phyloP scores from a whole-genome alignment of 495 filamentous ascomycete genomes.

The Neurospora sp. region DNA sequence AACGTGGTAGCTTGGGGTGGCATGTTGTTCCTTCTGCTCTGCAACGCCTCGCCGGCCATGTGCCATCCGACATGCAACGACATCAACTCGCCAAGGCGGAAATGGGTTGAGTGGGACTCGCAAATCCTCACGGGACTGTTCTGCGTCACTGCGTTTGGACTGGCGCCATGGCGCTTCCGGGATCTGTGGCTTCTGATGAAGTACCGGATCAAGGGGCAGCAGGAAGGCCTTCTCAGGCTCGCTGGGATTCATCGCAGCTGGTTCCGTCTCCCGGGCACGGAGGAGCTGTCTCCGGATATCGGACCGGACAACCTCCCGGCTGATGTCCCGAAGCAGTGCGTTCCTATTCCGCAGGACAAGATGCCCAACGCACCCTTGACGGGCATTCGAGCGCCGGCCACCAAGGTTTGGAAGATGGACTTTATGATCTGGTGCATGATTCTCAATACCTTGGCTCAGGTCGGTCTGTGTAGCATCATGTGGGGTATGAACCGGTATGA shows the following conservation, averaged over 20 bases:
- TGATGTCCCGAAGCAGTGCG: constrained; percentile 20
- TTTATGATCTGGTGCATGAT: constrained; percentile 69
- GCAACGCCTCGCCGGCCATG: constrained; percentile 68
- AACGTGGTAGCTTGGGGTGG: constrained; percentile 81
- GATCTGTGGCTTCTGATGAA: constrained; percentile 60
- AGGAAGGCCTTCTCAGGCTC: constrained; percentile 47
- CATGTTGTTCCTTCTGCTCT: constrained; percentile 79
- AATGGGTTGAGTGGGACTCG: constrained; percentile 79
- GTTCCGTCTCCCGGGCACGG: constrained; percentile 57
- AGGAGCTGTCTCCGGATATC: constrained; percentile 30
- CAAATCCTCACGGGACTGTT: constrained; percentile 80
- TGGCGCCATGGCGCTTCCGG: constrained; percentile 76
- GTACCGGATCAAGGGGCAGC: constrained; percentile 46
- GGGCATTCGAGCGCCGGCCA: constrained; percentile 53
- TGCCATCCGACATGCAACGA: constrained; percentile 63
- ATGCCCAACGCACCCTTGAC: constrained; percentile 50
- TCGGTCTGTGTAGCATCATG: constrained; percentile 63
- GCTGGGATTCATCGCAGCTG: constrained; percentile 59
- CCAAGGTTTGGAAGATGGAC: constrained; percentile 64
- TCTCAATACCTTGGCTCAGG: constrained; percentile 67
- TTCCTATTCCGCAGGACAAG: constrained; percentile 47
- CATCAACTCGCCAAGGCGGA: constrained; percentile 59
- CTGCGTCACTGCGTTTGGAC: constrained; percentile 77
- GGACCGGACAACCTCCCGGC: constrained; percentile 35
- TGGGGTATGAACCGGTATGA: constrained; percentile 63